Evolutionary conservation across 768 basidiomycete species (phyloP).

Genomic region (Kwoniella bestiolae): DNA sequence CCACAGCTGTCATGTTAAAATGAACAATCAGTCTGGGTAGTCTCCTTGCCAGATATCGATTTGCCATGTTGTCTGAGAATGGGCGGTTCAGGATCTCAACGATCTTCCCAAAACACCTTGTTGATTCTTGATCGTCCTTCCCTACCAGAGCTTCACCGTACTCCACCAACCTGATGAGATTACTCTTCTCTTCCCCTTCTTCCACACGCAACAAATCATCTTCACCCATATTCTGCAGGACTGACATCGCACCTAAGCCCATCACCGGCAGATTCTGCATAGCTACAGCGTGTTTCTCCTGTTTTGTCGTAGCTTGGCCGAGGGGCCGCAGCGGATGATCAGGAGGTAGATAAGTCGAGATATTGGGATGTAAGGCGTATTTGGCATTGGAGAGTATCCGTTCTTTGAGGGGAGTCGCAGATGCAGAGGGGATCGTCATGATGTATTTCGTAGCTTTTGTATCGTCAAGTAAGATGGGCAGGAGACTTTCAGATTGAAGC

Average conservation of each 20-base stretch:
- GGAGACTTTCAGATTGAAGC: neutral
- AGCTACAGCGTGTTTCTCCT: slow-evolving; percentile 14
- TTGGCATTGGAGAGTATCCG: slow-evolving; percentile 14
- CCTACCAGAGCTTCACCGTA: slow-evolving; percentile 3
- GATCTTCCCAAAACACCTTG: slow-evolving; percentile 10
- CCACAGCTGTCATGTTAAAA: slow-evolving; percentile 3
- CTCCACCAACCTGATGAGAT: slow-evolving; percentile 25
- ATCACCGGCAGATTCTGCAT: slow-evolving; percentile 22
- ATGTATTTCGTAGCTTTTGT: neutral
- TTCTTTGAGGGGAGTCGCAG: neutral
- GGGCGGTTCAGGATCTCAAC: slow-evolving; percentile 31
- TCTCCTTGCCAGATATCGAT: slow-evolving; percentile 13
- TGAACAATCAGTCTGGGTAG: slow-evolving; percentile 22
- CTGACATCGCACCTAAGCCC: slow-evolving; percentile 16
- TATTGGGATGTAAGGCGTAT: slow-evolving; percentile 25
- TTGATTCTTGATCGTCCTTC: slow-evolving; percentile 6
- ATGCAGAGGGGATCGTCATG: neutral
- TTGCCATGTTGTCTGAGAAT: neutral
- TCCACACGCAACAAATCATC: slow-evolving; percentile 21
- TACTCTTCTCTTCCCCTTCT: slow-evolving; percentile 24
- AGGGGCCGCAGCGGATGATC: slow-evolving; percentile 27
- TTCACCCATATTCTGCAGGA: slow-evolving; percentile 7
- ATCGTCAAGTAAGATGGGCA: neutral
- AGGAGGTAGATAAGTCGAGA: slow-evolving; percentile 17
- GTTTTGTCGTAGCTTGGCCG: neutral